Percentiles rank a stretch among this genome's conserved stretches.
phyloP scores from a whole-genome alignment of 2,329 filamentous ascomycete species.

The Cercospora sp. region DNA sequence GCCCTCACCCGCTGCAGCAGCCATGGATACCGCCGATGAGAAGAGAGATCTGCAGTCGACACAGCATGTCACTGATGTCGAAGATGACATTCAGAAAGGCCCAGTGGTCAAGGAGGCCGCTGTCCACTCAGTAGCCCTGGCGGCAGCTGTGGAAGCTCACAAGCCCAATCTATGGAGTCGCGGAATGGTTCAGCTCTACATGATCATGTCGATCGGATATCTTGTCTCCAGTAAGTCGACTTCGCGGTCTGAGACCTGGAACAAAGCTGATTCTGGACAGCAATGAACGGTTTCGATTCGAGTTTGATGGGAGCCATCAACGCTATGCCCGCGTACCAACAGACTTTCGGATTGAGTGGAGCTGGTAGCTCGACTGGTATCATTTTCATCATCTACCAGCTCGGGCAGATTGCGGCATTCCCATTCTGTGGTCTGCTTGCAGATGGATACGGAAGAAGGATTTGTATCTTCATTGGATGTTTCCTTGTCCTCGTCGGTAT shows the following conservation, averaged over 20 bases:
- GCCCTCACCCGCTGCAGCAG: constrained; percentile 31
- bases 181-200: constrained; percentile 32
- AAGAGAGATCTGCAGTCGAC: constrained; percentile 41
- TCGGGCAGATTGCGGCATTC: constrained; percentile 55
- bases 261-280: neutral
- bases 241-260: neutral
- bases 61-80: constrained; percentile 25
- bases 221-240: constrained; percentile 23
- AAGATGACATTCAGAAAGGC: constrained; percentile 25
- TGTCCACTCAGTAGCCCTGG: constrained; percentile 30
- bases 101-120: constrained; percentile 27
- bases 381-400: constrained; percentile 47
- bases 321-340: constrained; percentile 54
- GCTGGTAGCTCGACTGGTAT: constrained; percentile 53
- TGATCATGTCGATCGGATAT: constrained; percentile 30
- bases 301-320: constrained; percentile 54
- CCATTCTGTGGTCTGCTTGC: constrained; percentile 47
- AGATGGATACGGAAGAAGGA: constrained; percentile 51
- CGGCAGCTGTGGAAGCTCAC: constrained; percentile 27
- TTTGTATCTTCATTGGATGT: constrained; percentile 60
- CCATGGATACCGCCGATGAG: constrained; percentile 50
- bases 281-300: constrained; percentile 36
- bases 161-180: constrained; percentile 29
- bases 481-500: constrained; percentile 53
- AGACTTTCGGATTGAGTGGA: constrained; percentile 52